Percentiles rank a stretch among this genome's conserved stretches.
Conservation (phyloP, 495 filamentous ascomycete genomes). For the Entonaema liquescens region DNA sequence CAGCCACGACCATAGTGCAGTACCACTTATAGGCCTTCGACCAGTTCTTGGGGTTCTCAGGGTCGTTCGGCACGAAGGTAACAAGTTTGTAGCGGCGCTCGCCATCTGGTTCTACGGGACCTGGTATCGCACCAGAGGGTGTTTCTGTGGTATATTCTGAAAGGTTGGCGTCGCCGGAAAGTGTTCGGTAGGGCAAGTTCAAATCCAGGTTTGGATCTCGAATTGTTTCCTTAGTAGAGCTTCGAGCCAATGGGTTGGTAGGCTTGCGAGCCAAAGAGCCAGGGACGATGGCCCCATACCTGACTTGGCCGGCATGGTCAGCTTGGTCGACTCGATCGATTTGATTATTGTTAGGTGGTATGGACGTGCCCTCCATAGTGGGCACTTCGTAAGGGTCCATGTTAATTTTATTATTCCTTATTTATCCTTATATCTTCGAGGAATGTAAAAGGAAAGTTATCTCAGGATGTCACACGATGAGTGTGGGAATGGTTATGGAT, state of each 20-base stretch:
- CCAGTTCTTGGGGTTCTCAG: conserved; percentile 76
- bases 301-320: conserved; percentile 6
- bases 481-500: conserved; percentile 4
- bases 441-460: conserved; percentile 1
- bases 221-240: conserved; percentile 29
- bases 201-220: conserved; percentile 46
- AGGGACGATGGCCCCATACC: conserved; percentile 24
- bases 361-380: conserved; percentile 13
- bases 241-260: conserved; percentile 27
- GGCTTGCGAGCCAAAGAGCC: conserved; percentile 11
- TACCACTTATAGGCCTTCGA: conserved; percentile 71
- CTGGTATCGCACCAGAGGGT: conserved; percentile 65
- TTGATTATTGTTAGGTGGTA: not conserved
- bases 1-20: conserved; percentile 71
- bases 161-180: conserved; percentile 67
- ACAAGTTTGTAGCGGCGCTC: conserved; percentile 74
- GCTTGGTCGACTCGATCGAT: not conserved
- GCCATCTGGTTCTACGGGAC: conserved; percentile 62
- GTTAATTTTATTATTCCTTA: conserved; percentile 1
- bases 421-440: conserved; percentile 21
- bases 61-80: conserved; percentile 71
- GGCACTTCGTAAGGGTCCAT: conserved; percentile 29
- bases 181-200: conserved; percentile 70
- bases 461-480: conserved; percentile 7
- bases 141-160: conserved; percentile 72